Conservation (phyloP, 108 stramenopile genomes). For the Pseudonitzschia delicatissima region DNA sequence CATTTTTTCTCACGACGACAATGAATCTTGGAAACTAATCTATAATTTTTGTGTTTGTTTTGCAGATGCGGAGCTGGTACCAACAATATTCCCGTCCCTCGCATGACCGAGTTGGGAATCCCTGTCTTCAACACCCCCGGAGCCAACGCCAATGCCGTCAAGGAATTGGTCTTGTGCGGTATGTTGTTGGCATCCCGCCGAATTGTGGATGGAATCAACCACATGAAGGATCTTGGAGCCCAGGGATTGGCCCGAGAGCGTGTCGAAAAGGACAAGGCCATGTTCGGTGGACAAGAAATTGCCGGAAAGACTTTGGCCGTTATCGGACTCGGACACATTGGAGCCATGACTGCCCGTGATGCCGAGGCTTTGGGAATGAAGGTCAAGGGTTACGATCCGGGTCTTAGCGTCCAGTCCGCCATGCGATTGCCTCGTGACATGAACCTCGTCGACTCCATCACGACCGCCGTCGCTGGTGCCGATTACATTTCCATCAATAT, state of each 20-base stretch:
- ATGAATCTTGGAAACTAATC: not conserved
- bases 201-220: slow-evolving; percentile 65
- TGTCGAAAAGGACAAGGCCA: slow-evolving; percentile 73
- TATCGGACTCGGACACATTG: slow-evolving; percentile 84
- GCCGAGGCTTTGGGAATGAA: slow-evolving; percentile 71
- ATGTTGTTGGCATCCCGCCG: slow-evolving; percentile 60
- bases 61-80: slow-evolving; percentile 73
- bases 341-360: slow-evolving; percentile 66
- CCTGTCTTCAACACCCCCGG: slow-evolving; percentile 90
- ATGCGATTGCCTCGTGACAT: slow-evolving; percentile 56
- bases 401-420: slow-evolving; percentile 65
- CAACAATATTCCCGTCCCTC: slow-evolving; percentile 68
- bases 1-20: not conserved
- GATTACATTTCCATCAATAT: slow-evolving; percentile 85
- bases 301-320: slow-evolving; percentile 82
- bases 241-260: slow-evolving; percentile 60
- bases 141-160: slow-evolving; percentile 83
- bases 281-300: slow-evolving; percentile 80
- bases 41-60: not conserved
- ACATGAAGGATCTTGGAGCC: slow-evolving; percentile 60
- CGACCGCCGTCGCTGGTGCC: slow-evolving; percentile 52
- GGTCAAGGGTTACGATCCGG: slow-evolving; percentile 72
- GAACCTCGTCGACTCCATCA: slow-evolving; percentile 49
- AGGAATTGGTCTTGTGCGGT: slow-evolving; percentile 73
- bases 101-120: slow-evolving; percentile 78